These are phyloP conservation scores for Apiospora malaysiana DNA, from an alignment of 2,329 filamentous ascomycete species.

Conservation along the genomic window DNA sequence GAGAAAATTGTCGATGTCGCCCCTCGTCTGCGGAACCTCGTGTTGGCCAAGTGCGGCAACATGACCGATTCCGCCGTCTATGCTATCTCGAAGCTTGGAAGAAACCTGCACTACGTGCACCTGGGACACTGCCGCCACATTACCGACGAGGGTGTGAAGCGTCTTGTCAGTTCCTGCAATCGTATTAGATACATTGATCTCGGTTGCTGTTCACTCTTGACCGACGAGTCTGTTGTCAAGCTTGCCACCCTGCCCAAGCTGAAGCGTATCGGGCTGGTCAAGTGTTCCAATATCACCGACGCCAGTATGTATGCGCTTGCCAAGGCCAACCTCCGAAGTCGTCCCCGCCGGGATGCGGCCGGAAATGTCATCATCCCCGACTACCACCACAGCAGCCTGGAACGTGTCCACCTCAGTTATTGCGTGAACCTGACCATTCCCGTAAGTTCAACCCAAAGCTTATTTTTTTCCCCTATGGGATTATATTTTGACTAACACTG, in stretches of 20 bases:
- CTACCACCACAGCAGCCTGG: constrained; percentile 71
- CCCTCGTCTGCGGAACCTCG: constrained; percentile 87
- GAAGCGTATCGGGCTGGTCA: constrained; percentile 92
- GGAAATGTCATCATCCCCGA: constrained; percentile 56
- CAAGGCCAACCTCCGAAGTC: constrained; percentile 64
- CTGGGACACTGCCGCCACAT: constrained; percentile 92
- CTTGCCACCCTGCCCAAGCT: constrained; percentile 89
- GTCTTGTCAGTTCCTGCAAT: constrained; percentile 84
- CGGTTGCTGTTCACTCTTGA: constrained; percentile 90
- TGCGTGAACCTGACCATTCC: constrained; percentile 83
- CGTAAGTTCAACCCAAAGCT: constrained; percentile 58
- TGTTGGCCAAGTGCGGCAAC: constrained; percentile 91
- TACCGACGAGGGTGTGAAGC: constrained; percentile 86
- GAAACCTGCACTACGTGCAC: constrained; percentile 96
- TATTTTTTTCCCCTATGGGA: background rate
- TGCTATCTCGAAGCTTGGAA: constrained; percentile 86
- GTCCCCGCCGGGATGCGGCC: constrained; percentile 54
- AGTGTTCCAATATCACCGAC: constrained; percentile 90
- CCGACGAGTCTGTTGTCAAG: constrained; percentile 83
- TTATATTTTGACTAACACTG: no score
- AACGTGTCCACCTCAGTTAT: constrained; percentile 95
- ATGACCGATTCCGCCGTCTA: constrained; percentile 89
- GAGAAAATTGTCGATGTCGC: constrained; percentile 86
- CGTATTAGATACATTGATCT: constrained; percentile 97
- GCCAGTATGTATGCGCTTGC: constrained; percentile 86